phyloP scores from a whole-genome alignment of 306 rosid species.

The Trichosanthes truncata region DNA sequence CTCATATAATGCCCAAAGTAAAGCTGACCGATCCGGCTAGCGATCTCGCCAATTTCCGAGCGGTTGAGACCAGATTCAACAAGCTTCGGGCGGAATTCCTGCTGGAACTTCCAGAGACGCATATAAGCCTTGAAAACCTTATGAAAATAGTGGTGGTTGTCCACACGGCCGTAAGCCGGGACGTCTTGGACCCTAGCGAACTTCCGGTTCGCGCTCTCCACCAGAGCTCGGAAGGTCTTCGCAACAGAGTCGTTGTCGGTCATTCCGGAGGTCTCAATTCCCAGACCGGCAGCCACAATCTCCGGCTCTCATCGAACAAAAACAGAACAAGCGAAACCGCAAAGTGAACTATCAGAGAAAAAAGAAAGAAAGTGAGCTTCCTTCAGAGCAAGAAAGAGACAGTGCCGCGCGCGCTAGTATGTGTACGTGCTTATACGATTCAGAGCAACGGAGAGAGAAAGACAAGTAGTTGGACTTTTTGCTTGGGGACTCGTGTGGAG shows the following conservation, averaged over 20 bases:
- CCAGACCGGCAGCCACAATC: constrained; percentile 18
- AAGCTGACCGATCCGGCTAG: constrained; percentile 94
- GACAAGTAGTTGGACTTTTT: not conserved
- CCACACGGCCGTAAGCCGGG: constrained; percentile 65
- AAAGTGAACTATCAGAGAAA: not conserved
- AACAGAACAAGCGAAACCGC: not conserved
- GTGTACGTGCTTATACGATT: not conserved
- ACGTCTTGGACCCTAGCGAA: constrained; percentile 91
- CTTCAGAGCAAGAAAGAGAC: not conserved
- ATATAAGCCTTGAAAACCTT: constrained; percentile 90
- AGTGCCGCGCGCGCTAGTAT: not conserved
- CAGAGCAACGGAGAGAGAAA: not conserved
- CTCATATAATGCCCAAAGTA: constrained; percentile 94
- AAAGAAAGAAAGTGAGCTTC: constrained; percentile 9
- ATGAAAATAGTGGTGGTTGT: constrained; percentile 57
- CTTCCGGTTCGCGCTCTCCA: constrained; percentile 85
- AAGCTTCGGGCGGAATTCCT: constrained; percentile 65
- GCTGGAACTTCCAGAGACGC: constrained; percentile 89
- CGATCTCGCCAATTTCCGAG: constrained; percentile 99
- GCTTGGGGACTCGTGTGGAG: constrained; percentile 10
- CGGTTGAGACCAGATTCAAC: constrained; percentile 72
- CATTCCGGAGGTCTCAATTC: constrained; percentile 34
- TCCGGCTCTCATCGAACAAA: constrained; percentile 50
- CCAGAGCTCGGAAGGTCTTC: constrained; percentile 75
- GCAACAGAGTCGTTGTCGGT: constrained; percentile 36